These are phyloP conservation scores for Chlorella sorokiniana DNA, from an alignment of 139 green algal genomes.

Conservation along the genomic window DNA sequence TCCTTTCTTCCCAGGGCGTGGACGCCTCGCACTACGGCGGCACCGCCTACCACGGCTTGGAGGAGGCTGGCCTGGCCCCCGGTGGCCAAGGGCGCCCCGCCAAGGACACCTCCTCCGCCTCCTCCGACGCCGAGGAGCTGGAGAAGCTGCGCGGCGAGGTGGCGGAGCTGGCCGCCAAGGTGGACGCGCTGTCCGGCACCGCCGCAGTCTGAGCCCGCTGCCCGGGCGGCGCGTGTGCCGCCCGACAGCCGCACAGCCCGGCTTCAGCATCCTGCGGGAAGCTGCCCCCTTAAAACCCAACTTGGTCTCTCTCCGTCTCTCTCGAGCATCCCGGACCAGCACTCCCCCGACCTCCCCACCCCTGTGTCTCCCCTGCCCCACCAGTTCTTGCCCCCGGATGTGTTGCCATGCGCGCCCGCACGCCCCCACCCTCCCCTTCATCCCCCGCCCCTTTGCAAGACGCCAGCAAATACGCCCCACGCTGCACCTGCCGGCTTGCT, in stretches of 20 bases:
- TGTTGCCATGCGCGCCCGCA: too few relatives aligned
- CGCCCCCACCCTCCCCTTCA: too few relatives aligned
- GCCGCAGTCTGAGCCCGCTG: slow-evolving; percentile 2
- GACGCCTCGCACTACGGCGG: slow-evolving; percentile 30
- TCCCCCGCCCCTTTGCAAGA: too few relatives aligned
- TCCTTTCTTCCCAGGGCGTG: neutral
- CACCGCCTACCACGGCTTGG: slow-evolving; percentile 12
- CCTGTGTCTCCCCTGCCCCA: too few relatives aligned
- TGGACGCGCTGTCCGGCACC: neutral
- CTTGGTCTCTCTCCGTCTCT: too few relatives aligned
- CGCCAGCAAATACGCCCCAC: too few relatives aligned
- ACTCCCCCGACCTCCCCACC: too few relatives aligned
- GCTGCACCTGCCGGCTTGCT: too few relatives aligned
- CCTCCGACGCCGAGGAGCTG: slow-evolving; percentile 1
- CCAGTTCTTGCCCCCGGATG: too few relatives aligned
- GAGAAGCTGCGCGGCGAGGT: slow-evolving; percentile 13
- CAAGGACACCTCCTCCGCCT: neutral
- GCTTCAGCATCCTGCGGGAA: neutral
- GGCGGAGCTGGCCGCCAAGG: slow-evolving; percentile 3
- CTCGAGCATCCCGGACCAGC: too few relatives aligned
- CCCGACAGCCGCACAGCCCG: neutral
- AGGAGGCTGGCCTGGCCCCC: neutral
- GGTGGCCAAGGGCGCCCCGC: neutral
- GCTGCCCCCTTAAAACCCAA: too few relatives aligned
- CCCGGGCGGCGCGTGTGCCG: neutral